phyloP scores from a whole-genome alignment of 176 grass and related monocot genomes.

The Cenchrus fungigraminus region DNA sequence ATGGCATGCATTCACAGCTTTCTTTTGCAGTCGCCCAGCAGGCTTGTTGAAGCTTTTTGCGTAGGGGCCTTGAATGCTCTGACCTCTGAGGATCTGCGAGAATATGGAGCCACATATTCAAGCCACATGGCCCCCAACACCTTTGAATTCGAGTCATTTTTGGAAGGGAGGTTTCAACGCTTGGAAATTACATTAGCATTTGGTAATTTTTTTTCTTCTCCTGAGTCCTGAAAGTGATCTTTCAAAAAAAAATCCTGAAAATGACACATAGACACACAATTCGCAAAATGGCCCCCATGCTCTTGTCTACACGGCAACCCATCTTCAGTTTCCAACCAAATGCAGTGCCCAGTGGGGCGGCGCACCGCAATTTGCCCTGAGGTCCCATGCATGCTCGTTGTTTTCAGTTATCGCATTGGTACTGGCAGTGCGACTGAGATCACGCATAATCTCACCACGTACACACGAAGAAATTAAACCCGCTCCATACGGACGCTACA shows the following conservation, averaged over 20 bases:
- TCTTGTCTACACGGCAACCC: constrained; percentile 2
- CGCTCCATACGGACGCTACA: too few relatives aligned
- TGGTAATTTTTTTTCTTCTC: neutral
- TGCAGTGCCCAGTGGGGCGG: neutral
- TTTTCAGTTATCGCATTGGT: constrained; percentile 12
- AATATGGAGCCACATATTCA: neutral
- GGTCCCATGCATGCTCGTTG: neutral
- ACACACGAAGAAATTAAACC: neutral
- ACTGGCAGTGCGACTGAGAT: neutral
- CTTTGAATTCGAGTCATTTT: neutral
- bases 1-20: constrained; percentile 13
- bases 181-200: neutral
- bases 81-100: neutral
- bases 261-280: neutral
- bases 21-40: neutral
- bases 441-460: neutral
- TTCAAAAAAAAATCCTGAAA: neutral
- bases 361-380: neutral
- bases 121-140: neutral
- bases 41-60: neutral
- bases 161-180: neutral
- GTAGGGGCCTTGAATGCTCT: constrained; percentile 23
- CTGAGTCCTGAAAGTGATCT: too few relatives aligned
- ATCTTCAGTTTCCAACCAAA: constrained; percentile 5
- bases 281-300: neutral